Base-by-base conservation (phyloP, 108 stramenopile genomes). In the Chaetoceros tenuissimus region DNA sequence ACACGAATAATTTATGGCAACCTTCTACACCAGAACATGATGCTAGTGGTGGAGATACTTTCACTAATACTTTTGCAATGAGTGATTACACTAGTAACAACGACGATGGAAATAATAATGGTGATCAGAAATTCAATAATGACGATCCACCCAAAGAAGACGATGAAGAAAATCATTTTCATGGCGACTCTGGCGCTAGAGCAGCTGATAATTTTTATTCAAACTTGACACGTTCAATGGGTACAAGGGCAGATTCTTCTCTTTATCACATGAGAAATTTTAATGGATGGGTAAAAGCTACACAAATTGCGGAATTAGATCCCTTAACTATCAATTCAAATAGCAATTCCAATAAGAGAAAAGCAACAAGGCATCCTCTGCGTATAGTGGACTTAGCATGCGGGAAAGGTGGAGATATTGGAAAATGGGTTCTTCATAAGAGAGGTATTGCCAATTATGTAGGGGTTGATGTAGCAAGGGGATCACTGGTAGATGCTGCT, bases 251-350 rank as follows among this genome's bases (percentile, higher is more conserved):
- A 44, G 82, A 96, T 52, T 95, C 94, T 3, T 65, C 67, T 8
- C 71, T 97, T 23, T 98, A 81, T 59, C 98, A 99, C 72, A 88
- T 98, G 82, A 74, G 95, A 43, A 67, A 82, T 17, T 94, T 95
- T 70, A 99, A 99, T 71, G 96, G 96, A 60, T 99, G 95, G 95
- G 91, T 99, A 31, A 99, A 99, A 73, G 80, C 92, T 18, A 91
- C 82, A 29, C 89, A 95, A 63, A 94, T 96, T 56, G 68, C 73
- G 57, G 84, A 88, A 52, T 68, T 87, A 40, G 75, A 92, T 60
- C 75, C 78, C 0, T 48, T 68, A 28, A 62, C 60, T 26, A 55
- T 51, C n/a, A 19, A 3, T 17, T 62, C 72, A 2, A 30, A 24
- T 21, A 45, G 51, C 34, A 53, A 53, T 22, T 1, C 31, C 3